phyloP scores from a whole-genome alignment of 2,329 filamentous ascomycete genomes.

The Sordariomycetes sp. region DNA sequence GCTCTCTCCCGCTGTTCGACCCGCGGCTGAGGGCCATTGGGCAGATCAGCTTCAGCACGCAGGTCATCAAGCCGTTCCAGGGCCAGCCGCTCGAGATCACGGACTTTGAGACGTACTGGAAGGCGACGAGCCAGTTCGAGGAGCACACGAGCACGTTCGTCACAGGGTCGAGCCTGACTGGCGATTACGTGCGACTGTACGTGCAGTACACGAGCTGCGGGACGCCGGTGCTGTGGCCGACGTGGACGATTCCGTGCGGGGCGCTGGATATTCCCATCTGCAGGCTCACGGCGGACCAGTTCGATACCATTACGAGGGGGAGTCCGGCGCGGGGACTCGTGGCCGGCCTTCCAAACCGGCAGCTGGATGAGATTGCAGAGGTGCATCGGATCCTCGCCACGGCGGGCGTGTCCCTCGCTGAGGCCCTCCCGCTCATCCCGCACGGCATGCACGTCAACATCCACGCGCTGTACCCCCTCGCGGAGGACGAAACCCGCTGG shows the following conservation, averaged over 20 bases:
- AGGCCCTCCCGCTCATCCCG: conserved; percentile 64
- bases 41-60: conserved; percentile 84
- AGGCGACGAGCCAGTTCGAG: conserved; percentile 87
- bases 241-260: conserved; percentile 65
- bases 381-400: conserved; percentile 60
- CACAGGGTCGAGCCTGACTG: conserved; percentile 86
- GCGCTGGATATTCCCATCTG: conserved; percentile 73
- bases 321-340: conserved; percentile 29
- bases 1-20: conserved; percentile 83
- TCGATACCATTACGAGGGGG: conserved; percentile 36
- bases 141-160: conserved; percentile 73
- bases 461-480: conserved; percentile 78
- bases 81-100: conserved; percentile 91
- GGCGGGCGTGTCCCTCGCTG: conserved; percentile 66
- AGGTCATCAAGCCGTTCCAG: conserved; percentile 92
- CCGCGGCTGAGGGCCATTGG: conserved; percentile 84
- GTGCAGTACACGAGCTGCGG: conserved; percentile 86
- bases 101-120: conserved; percentile 98
- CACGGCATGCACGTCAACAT: conserved; percentile 76
- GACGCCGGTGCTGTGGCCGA: conserved; percentile 75
- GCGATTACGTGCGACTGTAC: conserved; percentile 86
- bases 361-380: conserved; percentile 42
- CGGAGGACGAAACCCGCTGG: conserved; percentile 55
- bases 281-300: conserved; percentile 63
- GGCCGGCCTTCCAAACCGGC: conserved; percentile 26